These are phyloP conservation scores for Suillus brevipes DNA, from an alignment of 768 basidiomycete species.

Conservation along the genomic window DNA sequence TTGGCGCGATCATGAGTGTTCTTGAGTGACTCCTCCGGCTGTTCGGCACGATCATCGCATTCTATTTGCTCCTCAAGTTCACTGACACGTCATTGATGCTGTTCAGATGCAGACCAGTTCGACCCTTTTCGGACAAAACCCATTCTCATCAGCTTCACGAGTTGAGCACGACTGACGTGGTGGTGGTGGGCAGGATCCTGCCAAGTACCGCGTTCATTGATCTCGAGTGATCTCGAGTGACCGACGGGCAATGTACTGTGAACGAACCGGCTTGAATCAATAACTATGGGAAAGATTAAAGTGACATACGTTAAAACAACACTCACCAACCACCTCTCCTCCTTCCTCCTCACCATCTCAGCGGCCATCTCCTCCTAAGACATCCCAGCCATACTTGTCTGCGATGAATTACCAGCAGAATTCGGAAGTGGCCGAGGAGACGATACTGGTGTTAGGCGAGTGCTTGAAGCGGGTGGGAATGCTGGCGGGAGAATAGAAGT, in stretches of 20 bases:
- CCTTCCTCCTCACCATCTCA: conserved; percentile 88
- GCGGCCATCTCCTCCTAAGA: conserved; percentile 90
- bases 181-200: too few species aligned
- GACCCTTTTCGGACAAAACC: too few species aligned
- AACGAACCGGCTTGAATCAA: too few species aligned
- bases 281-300: too few species aligned
- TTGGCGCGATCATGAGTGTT: conserved; percentile 81
- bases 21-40: conserved; percentile 68
- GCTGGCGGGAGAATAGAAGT: conserved; percentile 4
- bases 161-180: too few species aligned
- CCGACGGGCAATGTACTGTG: too few species aligned
- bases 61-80: conserved; percentile 83
- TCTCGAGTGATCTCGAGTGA: too few species aligned
- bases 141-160: too few species aligned
- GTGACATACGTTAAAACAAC: background rate
- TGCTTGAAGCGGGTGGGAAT: conserved; percentile 19
- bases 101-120: conserved; percentile 44
- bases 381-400: conserved; percentile 46
- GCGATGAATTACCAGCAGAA: conserved; percentile 14
- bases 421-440: conserved; percentile 18
- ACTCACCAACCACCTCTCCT: conserved; percentile 85
- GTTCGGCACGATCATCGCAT: conserved; percentile 78
- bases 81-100: conserved; percentile 56
- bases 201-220: too few species aligned
- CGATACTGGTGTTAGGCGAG: conserved; percentile 27